A percentile compares a stretch with the other conserved stretches of the same genome.
These are phyloP conservation scores for Zoysia matrella DNA, from an alignment of 202 grass and related monocot species.

Conservation along the genomic window DNA sequence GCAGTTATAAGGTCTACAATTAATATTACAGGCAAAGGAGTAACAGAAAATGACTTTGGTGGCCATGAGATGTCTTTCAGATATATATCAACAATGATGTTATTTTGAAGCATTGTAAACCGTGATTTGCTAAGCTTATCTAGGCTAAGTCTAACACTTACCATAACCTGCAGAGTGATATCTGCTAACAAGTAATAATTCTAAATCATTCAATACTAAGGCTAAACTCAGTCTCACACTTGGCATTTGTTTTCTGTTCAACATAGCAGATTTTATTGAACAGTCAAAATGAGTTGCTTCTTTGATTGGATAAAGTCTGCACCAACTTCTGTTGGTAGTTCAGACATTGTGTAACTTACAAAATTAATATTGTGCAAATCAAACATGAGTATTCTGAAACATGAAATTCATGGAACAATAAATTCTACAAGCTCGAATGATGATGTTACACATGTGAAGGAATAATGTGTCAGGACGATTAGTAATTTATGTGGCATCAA, in stretches of 20 bases:
- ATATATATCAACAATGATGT: background rate
- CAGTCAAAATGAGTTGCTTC: background rate
- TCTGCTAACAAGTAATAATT: background rate
- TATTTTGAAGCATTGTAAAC: constrained; percentile 9
- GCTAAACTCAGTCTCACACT: constrained; percentile 5
- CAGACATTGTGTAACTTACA: background rate
- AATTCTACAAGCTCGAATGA: constrained; percentile 5
- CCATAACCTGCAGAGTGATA: background rate
- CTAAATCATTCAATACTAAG: constrained; percentile 9
- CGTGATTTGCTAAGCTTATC: background rate
- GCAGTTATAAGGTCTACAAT: background rate
- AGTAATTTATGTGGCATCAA: background rate
- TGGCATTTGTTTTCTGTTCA: background rate
- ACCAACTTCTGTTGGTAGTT: constrained; percentile 22
- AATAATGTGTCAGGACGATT: background rate
- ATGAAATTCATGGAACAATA: constrained; percentile 12
- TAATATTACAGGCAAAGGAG: background rate
- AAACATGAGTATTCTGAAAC: constrained; percentile 12
- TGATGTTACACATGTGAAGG: constrained; percentile 30
- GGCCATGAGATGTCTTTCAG: background rate
- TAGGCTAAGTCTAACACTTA: constrained; percentile 25
- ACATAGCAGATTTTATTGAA: constrained; percentile 1
- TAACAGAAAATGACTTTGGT: background rate
- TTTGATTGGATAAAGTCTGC: background rate
- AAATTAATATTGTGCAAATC: constrained; percentile 16